These are phyloP conservation scores for Neonectria coccinea DNA, from an alignment of 2,329 filamentous ascomycete genomes.

Conservation along the genomic window DNA sequence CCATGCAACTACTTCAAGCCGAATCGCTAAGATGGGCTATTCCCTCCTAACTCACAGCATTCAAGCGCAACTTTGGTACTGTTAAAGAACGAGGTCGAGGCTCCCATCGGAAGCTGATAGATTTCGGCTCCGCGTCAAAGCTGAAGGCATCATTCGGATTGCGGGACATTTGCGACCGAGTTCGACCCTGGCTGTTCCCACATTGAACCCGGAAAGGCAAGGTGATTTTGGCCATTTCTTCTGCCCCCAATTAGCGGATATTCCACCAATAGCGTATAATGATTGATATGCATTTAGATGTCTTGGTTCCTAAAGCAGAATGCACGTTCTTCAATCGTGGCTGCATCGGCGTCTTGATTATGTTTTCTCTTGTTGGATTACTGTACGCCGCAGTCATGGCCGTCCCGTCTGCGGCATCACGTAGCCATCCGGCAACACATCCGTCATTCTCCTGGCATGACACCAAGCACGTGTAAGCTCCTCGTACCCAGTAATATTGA, in stretches of 20 bases:
- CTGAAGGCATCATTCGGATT: background rate
- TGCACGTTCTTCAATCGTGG: background rate
- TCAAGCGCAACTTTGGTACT: too few relatives aligned
- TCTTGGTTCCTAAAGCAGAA: background rate
- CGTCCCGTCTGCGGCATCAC: background rate
- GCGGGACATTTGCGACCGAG: background rate
- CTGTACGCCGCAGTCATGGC: background rate
- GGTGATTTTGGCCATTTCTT: background rate
- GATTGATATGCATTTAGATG: background rate
- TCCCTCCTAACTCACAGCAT: too few relatives aligned
- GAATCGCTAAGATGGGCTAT: too few relatives aligned
- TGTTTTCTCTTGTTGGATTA: background rate
- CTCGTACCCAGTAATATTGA: background rate
- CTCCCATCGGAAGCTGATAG: too few relatives aligned
- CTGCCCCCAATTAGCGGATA: background rate
- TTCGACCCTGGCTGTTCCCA: background rate
- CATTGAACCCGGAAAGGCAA: background rate
- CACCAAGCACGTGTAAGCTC: background rate
- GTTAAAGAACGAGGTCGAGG: too few relatives aligned
- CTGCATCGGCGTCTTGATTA: background rate
- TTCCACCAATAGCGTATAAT: slow-evolving; percentile 1
- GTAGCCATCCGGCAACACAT: background rate
- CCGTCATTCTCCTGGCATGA: background rate
- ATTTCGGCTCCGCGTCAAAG: too few relatives aligned
- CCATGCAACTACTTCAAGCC: too few relatives aligned